A percentile compares a stretch with the other conserved stretches of the same genome.
Evolutionary conservation across 1,139 yeast species (phyloP).

Genomic region (Scheffersomyces titani): DNA sequence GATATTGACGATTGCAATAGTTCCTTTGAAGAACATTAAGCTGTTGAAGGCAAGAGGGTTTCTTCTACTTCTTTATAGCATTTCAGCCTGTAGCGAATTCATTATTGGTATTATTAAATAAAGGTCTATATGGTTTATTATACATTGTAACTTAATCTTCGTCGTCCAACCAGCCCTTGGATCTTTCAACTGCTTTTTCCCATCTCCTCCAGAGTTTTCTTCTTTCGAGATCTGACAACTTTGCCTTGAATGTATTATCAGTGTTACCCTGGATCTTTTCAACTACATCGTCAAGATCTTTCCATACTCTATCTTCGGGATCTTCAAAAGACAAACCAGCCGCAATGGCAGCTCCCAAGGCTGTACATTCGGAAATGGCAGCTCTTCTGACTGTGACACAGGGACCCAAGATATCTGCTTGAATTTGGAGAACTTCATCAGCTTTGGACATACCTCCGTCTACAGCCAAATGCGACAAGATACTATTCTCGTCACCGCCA

Average conservation of each 20-base stretch:
- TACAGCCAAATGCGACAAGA: constrained; percentile 63
- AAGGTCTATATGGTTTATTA: neutral
- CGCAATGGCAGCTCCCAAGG: constrained; percentile 94
- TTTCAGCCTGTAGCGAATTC: neutral
- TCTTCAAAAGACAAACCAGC: constrained; percentile 76
- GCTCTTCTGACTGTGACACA: constrained; percentile 86
- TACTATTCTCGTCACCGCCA: constrained; percentile 42
- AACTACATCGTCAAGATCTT: constrained; percentile 64
- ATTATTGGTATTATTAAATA: neutral
- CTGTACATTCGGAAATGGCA: constrained; percentile 86
- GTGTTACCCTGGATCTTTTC: constrained; percentile 34
- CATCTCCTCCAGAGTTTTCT: constrained; percentile 71
- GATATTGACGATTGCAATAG: constrained; percentile 32
- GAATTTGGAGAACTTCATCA: constrained; percentile 90
- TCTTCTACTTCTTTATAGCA: neutral
- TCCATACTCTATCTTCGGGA: constrained; percentile 70
- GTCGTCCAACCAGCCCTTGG: constrained; percentile 72
- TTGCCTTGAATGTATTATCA: constrained; percentile 55
- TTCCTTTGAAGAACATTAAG: constrained; percentile 9
- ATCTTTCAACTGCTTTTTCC: constrained; percentile 80
- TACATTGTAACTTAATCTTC: constrained; percentile 20
- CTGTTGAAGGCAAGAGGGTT: neutral
- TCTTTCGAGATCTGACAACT: constrained; percentile 60
- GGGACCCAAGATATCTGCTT: constrained; percentile 85
- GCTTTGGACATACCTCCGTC: constrained; percentile 98